Conservation (phyloP, 208 protist genomes). For the Angomonas ambiguus region DNA sequence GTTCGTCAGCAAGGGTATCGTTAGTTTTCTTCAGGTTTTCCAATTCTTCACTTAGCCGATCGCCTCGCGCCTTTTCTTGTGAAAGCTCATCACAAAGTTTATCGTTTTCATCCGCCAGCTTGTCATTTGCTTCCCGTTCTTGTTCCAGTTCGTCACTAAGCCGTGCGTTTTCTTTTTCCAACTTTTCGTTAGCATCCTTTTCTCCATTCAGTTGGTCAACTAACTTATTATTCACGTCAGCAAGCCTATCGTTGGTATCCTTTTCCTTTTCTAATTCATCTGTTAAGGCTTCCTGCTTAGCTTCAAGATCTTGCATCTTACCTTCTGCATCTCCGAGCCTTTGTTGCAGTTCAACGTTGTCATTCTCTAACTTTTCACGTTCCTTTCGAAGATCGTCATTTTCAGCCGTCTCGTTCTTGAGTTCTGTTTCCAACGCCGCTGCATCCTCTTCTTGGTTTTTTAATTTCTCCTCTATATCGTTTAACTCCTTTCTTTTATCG, state of each 20-base stretch:
- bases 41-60: not conserved
- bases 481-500: conserved; percentile 7
- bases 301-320: no score
- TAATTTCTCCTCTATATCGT: conserved; percentile 2
- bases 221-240: not conserved
- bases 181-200: not conserved
- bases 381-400: conserved; percentile 4
- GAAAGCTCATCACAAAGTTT: not conserved
- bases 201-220: not conserved
- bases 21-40: not conserved
- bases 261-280: not conserved
- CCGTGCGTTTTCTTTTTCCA: not conserved
- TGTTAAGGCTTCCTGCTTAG: not conserved
- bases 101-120: not conserved
- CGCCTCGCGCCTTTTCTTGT: not conserved
- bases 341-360: no score
- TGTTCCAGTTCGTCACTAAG: not conserved
- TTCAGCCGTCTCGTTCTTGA: not conserved
- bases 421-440: conserved; percentile 5
- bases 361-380: not conserved
- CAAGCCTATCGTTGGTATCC: not conserved
- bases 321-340: no score
- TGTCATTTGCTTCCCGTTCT: not conserved
- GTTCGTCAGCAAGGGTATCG: not conserved
- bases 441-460: conserved; percentile 11